Percentiles rank a stretch among this genome's conserved stretches.
These are phyloP conservation scores for Cladorrhinum sp. DNA, from an alignment of 2,329 filamentous ascomycete genomes.

Conservation along the genomic window DNA sequence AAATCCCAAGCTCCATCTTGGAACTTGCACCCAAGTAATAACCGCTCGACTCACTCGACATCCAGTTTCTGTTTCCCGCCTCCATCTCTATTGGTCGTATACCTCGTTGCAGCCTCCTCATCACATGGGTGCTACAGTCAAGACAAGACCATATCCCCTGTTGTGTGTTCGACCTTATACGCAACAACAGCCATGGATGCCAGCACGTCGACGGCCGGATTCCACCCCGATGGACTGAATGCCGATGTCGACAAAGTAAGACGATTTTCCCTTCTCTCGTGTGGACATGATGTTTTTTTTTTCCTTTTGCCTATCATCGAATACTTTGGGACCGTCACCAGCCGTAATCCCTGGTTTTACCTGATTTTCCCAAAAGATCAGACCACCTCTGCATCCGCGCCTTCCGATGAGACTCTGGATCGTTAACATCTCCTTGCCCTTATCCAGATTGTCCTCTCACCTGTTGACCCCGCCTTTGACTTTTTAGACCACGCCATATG, in stretches of 20 bases:
- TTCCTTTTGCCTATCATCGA: neutral
- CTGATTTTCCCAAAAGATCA: neutral
- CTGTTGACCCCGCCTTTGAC: slow-evolving; percentile 8
- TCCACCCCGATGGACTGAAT: neutral
- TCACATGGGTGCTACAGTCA: slow-evolving; percentile 8
- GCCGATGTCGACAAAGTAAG: slow-evolving; percentile 8
- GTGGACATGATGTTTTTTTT: neutral
- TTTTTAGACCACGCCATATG: neutral
- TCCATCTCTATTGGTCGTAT: neutral
- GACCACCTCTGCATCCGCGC: slow-evolving; percentile 2
- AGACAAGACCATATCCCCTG: neutral
- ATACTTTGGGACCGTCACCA: neutral
- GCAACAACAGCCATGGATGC: slow-evolving; percentile 13
- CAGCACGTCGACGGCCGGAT: slow-evolving; percentile 1
- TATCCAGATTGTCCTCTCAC: slow-evolving; percentile 8
- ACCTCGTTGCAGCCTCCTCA: neutral
- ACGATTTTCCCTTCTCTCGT: neutral
- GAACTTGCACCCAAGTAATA: neutral
- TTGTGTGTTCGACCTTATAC: slow-evolving; percentile 4
- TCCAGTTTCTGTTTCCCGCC: too few relatives aligned
- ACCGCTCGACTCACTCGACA: neutral
- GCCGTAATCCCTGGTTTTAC: neutral
- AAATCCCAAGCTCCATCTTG: neutral
- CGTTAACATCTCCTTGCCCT: neutral
- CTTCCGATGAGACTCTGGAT: neutral